Evolutionary conservation across 257 asterid genomes (phyloP).

Genomic region (Ballota nigra): DNA sequence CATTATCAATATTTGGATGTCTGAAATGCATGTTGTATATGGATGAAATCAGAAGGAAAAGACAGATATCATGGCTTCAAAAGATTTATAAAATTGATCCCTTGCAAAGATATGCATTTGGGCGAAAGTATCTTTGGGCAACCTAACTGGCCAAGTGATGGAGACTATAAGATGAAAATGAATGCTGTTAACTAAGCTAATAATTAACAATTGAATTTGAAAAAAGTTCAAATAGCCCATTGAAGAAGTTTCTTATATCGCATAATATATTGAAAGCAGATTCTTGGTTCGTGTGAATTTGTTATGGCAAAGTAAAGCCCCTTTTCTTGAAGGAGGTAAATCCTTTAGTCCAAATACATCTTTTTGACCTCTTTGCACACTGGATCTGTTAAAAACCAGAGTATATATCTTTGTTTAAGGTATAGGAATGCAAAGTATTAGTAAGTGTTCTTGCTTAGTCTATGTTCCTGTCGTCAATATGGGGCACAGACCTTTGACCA

Average conservation of each 20-base stretch:
- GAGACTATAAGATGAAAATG: not conserved
- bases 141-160: not conserved
- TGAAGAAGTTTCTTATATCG: conserved; percentile 1
- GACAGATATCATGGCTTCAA: not conserved
- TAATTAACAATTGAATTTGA: not conserved
- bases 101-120: not conserved
- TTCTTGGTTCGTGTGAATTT: not conserved
- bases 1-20: not conserved
- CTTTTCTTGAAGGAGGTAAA: not conserved
- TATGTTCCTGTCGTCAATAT: not conserved
- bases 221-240: not conserved
- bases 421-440: not conserved
- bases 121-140: not conserved
- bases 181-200: not conserved
- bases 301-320: not conserved
- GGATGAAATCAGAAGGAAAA: not conserved
- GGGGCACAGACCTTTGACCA: not conserved
- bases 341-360: not conserved
- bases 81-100: not conserved
- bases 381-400: not conserved
- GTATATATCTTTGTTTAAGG: not conserved
- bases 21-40: conserved; percentile 4
- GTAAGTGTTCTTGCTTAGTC: not conserved
- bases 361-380: not conserved
- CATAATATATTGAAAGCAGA: not conserved